phyloP scores from a whole-genome alignment of 2,329 filamentous ascomycete genomes.

The Fusarium concolor region DNA sequence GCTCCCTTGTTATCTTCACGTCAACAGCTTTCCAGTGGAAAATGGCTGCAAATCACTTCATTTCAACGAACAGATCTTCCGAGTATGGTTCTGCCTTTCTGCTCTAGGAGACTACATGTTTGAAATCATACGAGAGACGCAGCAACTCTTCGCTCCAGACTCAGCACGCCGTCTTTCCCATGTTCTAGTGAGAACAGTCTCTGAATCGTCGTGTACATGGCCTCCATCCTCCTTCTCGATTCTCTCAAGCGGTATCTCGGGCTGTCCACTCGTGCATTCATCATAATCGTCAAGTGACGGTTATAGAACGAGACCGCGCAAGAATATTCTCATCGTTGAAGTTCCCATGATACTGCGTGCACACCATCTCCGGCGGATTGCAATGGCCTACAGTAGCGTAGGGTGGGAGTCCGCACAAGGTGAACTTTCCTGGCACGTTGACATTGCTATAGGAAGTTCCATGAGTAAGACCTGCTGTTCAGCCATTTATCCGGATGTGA shows the following conservation, averaged over 20 bases:
- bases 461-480: not conserved
- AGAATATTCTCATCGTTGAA: not conserved
- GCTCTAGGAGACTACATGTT: not conserved
- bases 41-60: not conserved
- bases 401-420: not conserved
- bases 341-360: not conserved
- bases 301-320: not conserved
- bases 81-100: not conserved
- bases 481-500: conserved; percentile 12
- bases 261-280: not conserved
- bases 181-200: not conserved
- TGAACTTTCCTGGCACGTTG: not conserved
- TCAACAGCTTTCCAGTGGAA: not conserved
- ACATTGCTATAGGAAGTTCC: conserved; percentile 1
- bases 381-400: conserved; percentile 9
- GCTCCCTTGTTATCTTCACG: not conserved
- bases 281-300: conserved; percentile 20
- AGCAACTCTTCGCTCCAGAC: not conserved
- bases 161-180: not conserved
- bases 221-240: not conserved
- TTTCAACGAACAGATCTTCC: not conserved
- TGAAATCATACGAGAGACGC: not conserved
- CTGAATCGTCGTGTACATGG: not conserved
- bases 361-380: conserved; percentile 1
- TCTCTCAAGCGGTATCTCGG: not conserved